Evolutionary conservation across 148 eudicot species (phyloP).

Genomic region (Euryodendron excelsum): DNA sequence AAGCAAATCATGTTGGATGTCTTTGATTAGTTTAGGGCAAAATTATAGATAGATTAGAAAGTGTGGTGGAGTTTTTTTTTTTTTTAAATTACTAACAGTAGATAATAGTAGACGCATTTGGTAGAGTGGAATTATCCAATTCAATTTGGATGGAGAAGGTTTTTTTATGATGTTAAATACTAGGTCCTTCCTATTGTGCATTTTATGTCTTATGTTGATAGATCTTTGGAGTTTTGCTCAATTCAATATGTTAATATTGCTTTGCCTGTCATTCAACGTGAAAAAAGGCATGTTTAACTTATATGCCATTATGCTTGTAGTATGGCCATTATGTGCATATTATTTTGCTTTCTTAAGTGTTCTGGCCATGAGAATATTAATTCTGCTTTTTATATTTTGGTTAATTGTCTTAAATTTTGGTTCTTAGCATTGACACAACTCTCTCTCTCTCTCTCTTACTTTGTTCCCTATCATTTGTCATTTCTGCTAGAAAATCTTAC

Average conservation of each 20-base stretch:
- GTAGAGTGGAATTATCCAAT: background rate
- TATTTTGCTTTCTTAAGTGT: background rate
- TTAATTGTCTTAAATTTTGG: background rate
- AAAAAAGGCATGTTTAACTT: background rate
- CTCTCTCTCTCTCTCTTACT: too few relatives aligned
- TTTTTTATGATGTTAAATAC: background rate
- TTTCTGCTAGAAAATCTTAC: background rate
- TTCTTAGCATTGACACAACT: background rate
- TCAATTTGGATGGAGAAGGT: background rate
- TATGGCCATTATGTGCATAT: background rate
- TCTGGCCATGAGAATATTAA: background rate
- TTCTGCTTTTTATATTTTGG: background rate
- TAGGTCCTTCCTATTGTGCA: background rate
- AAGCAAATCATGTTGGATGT: too few relatives aligned
- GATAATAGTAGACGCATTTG: too few relatives aligned
- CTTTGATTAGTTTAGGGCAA: too few relatives aligned
- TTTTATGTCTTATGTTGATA: background rate
- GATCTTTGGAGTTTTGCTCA: background rate
- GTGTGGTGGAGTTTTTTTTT: too few relatives aligned
- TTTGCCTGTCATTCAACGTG: too few relatives aligned
- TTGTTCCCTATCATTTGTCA: background rate
- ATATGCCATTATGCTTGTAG: background rate
- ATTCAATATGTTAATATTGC: too few relatives aligned
- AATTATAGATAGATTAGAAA: too few relatives aligned
- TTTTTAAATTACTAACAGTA: too few relatives aligned